These are phyloP conservation scores for Trichocladium uniseriatum DNA, from an alignment of 495 filamentous ascomycete genomes.

Conservation along the genomic window DNA sequence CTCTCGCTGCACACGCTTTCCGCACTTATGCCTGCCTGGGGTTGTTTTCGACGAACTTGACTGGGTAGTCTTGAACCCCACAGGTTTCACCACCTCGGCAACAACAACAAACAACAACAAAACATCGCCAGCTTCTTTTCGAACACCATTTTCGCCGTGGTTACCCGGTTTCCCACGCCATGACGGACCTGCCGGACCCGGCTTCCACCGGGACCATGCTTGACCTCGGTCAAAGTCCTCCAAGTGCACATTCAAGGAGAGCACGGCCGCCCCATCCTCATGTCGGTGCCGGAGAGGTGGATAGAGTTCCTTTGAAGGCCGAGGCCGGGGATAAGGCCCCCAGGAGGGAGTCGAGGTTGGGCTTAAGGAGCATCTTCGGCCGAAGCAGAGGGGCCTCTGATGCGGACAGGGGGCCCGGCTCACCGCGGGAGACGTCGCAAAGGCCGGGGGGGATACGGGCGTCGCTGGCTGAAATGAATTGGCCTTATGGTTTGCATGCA, in stretches of 20 bases:
- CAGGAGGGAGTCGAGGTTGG: slow-evolving; percentile 41
- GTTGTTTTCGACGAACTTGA: too few relatives aligned
- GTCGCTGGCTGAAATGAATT: slow-evolving; percentile 37
- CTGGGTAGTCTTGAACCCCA: neutral
- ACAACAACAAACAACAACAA: neutral
- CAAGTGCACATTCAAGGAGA: slow-evolving; percentile 13
- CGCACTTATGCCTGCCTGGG: neutral
- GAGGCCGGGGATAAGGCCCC: slow-evolving; percentile 24
- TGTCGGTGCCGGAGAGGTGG: slow-evolving; percentile 8
- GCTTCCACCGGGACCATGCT: slow-evolving; percentile 17
- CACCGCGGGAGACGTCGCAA: slow-evolving; percentile 14
- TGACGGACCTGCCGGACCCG: slow-evolving; percentile 14
- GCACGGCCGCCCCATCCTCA: slow-evolving; percentile 18
- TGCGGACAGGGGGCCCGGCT: slow-evolving; percentile 15
- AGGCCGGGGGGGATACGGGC: slow-evolving; percentile 31
- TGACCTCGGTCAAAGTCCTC: slow-evolving; percentile 16
- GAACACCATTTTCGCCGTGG: slow-evolving; percentile 1
- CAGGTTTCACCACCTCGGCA: too few relatives aligned
- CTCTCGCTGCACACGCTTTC: neutral
- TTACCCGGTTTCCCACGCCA: too few relatives aligned
- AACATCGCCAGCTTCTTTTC: neutral
- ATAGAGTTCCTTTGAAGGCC: slow-evolving; percentile 18
- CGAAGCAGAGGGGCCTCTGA: slow-evolving; percentile 7
- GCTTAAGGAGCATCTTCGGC: slow-evolving; percentile 31
- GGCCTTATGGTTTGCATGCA: slow-evolving; percentile 30